Conservation (phyloP, 371 early-diverging fungal genomes). For the Actinomortierella ambigua region DNA sequence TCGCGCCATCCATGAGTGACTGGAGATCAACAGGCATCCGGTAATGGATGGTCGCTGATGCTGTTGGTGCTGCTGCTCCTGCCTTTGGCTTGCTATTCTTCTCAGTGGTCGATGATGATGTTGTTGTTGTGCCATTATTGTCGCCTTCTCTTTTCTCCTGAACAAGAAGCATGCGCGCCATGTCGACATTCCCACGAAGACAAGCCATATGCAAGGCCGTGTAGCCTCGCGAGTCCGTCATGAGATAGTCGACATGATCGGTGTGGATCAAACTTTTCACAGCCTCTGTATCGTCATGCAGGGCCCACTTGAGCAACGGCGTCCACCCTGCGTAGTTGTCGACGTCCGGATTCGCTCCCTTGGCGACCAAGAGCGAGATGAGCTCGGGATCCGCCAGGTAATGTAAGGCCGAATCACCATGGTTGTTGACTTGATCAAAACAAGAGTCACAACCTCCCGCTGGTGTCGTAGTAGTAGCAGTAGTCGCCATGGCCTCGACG, state of each 20-base stretch:
- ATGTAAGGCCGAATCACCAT: conserved; percentile 53
- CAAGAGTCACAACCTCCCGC: no score
- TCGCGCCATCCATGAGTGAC: conserved; percentile 35
- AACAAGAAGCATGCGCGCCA: conserved; percentile 19
- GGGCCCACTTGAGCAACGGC: conserved; percentile 53
- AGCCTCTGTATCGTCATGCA: conserved; percentile 45
- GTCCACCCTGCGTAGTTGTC: conserved; percentile 46
- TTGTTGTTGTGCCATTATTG: no score
- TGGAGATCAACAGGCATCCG: conserved; percentile 25
- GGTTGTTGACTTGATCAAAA: conserved; percentile 20
- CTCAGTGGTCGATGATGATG: no score
- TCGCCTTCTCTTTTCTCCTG: background rate
- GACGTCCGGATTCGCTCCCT: conserved; percentile 25
- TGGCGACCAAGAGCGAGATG: conserved; percentile 15
- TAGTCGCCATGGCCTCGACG: no score
- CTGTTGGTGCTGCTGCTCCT: no score
- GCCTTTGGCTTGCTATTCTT: no score
- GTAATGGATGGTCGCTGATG: no score
- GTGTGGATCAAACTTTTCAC: conserved; percentile 42
- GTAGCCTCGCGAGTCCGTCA: conserved; percentile 46
- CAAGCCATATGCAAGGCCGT: conserved; percentile 53
- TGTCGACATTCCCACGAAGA: conserved; percentile 26
- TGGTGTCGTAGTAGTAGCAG: no score
- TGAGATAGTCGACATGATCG: conserved; percentile 13
- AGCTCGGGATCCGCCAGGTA: conserved; percentile 29